These are phyloP conservation scores for Podaxis mareebaensis DNA, from an alignment of 768 basidiomycete species.

Conservation along the genomic window DNA sequence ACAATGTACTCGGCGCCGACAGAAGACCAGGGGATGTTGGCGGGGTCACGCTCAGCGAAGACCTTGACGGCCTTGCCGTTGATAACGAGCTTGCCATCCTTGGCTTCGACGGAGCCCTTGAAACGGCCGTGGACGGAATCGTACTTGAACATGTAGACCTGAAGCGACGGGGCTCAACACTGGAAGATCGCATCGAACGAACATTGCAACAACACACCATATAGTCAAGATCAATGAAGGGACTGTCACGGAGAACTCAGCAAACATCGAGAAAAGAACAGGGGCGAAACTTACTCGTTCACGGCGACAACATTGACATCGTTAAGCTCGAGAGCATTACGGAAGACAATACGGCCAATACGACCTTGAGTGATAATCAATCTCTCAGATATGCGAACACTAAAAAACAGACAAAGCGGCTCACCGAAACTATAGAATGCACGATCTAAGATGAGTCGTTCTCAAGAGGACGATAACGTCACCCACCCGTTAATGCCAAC, in stretches of 20 bases:
- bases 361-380: slow-evolving; percentile 63
- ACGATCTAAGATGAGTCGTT: slow-evolving; percentile 10
- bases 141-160: slow-evolving; percentile 99
- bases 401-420: slow-evolving; percentile 24
- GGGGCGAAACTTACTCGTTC: slow-evolving; percentile 72
- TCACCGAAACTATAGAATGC: slow-evolving; percentile 67
- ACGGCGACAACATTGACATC: slow-evolving; percentile 88
- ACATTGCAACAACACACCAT: slow-evolving; percentile 60
- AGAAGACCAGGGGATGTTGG: slow-evolving; percentile 78
- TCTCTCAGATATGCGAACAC: background rate
- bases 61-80: slow-evolving; percentile 76
- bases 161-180: slow-evolving; percentile 6
- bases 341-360: slow-evolving; percentile 97
- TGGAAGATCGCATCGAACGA: background rate
- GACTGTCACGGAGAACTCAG: slow-evolving; percentile 47
- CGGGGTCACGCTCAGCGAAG: slow-evolving; percentile 85
- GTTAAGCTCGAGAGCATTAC: slow-evolving; percentile 81
- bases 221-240: slow-evolving; percentile 96
- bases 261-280: background rate
- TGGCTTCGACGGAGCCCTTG: slow-evolving; percentile 78
- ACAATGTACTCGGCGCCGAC: slow-evolving; percentile 91
- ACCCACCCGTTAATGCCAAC: slow-evolving; percentile 95
- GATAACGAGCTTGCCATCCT: slow-evolving; percentile 79
- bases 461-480: background rate
- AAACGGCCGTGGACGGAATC: slow-evolving; percentile 93